phyloP scores from a whole-genome alignment of 2,329 filamentous ascomycete genomes.

The Stagonosporopsis tanaceti region DNA sequence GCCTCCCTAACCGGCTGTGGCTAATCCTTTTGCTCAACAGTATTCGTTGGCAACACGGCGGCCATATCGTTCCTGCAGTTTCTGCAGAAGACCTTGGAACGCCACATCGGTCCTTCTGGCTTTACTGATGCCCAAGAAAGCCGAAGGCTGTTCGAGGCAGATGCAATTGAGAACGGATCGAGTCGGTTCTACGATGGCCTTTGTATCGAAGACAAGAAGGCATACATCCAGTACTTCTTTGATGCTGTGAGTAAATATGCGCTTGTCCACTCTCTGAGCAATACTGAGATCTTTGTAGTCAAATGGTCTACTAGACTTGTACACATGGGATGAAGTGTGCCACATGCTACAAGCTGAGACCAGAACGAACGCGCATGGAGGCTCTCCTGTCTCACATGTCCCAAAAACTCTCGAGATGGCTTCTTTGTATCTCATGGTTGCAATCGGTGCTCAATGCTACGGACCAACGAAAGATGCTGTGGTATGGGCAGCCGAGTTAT shows the following conservation, averaged over 20 bases:
- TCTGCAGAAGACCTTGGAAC: slow-evolving; percentile 57
- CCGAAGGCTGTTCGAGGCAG: slow-evolving; percentile 63
- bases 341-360: slow-evolving; percentile 3
- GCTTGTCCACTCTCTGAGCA: slow-evolving; percentile 24
- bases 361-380: background rate
- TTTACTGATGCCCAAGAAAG: slow-evolving; percentile 62
- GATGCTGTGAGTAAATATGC: slow-evolving; percentile 42
- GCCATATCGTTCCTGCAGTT: slow-evolving; percentile 66
- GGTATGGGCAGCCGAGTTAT: slow-evolving; percentile 50
- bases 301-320: slow-evolving; percentile 14
- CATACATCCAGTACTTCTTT: slow-evolving; percentile 45
- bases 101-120: slow-evolving; percentile 62
- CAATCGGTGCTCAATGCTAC: slow-evolving; percentile 61
- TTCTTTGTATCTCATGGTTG: slow-evolving; percentile 55
- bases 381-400: slow-evolving; percentile 6
- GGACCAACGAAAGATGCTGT: slow-evolving; percentile 24
- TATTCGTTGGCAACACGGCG: slow-evolving; percentile 61
- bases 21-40: slow-evolving; percentile 34
- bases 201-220: slow-evolving; percentile 44
- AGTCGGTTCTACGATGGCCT: slow-evolving; percentile 35
- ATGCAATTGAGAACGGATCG: slow-evolving; percentile 40
- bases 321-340: slow-evolving; percentile 14
- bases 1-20: background rate
- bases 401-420: slow-evolving; percentile 33
- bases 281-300: slow-evolving; percentile 1